Base-by-base conservation (phyloP, 345 rosid species). In the Barbarea vulgaris region DNA sequence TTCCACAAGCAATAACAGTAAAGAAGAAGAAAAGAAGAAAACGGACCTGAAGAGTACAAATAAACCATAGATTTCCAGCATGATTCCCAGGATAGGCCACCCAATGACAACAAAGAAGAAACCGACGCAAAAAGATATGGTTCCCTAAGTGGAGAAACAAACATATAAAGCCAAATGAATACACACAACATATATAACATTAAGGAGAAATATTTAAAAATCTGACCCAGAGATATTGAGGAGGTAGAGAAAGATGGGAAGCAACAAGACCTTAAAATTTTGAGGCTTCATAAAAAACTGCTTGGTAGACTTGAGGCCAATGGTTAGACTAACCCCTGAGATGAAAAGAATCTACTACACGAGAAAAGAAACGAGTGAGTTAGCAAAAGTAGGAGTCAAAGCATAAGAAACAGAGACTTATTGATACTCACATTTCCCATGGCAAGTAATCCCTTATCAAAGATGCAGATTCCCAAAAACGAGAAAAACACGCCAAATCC, bases 71-170 rank as follows among this genome's bases (percentile, higher is more conserved):
- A 90, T 74, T 80, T 95, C 97, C 83, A 95, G 55, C 64, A 92
- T 87, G 97, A 95, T 92, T 68, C 99, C 99, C 47, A 92, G 48
- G 67, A 95, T 73, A n/a, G 99, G 97, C 99, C 98, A 92, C 74
- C 99, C 98, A 31, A 92, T 83, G 76, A 95, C 81, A 48, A 92
- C 90, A 66, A 88, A 87, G 84, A 92, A 92, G 91, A 95, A 95
- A 82, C 99, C 97, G 17, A 47, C 64, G 50, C 90, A 92, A 82
- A 95, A 95, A 48, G 99, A 95, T 34, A 92, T 85, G n/a, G 99
- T 95, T 82, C 99, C 99, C 98, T 95, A 79, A 37, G 47, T 48
- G 22, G 54, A 48, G 18, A 71, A 13, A 13, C 50, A 71, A 13
- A 13, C 50, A 70, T 51, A 27, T 7, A 55, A 54, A 57, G 65